Percentiles rank a stretch among this genome's conserved stretches.
Conservation (phyloP, 164 flowering plant genomes). For the Kalanchoe fedtschenkoi region DNA sequence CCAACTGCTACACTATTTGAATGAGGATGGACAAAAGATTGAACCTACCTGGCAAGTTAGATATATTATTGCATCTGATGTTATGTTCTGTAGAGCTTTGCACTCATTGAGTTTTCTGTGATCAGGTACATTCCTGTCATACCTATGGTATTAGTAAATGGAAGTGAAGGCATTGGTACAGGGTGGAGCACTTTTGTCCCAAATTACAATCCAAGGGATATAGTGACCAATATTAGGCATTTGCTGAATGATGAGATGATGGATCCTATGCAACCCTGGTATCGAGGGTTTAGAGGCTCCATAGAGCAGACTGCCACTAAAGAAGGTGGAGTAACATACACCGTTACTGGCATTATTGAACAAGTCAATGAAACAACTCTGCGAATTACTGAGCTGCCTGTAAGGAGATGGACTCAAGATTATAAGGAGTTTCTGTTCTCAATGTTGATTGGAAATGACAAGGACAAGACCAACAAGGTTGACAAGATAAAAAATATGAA, state of each 20-base stretch:
- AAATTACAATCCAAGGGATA: constrained; percentile 79
- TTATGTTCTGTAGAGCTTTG: no score
- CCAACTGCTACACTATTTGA: constrained; percentile 60
- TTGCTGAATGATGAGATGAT: constrained; percentile 54
- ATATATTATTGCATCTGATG: background rate
- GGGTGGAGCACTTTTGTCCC: constrained; percentile 95
- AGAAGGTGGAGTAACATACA: constrained; percentile 55
- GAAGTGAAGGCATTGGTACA: constrained; percentile 98
- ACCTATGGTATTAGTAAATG: constrained; percentile 82
- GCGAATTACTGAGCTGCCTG: constrained; percentile 67
- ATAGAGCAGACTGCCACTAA: constrained; percentile 62
- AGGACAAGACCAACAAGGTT: constrained; percentile 24
- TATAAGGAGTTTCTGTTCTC: constrained; percentile 72
- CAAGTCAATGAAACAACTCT: constrained; percentile 64
- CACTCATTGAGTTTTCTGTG: background rate
- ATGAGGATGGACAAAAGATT: constrained; percentile 77
- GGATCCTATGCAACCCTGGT: constrained; percentile 97
- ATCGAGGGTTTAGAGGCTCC: constrained; percentile 68
- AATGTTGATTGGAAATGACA: constrained; percentile 38
- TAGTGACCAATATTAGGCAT: constrained; percentile 63
- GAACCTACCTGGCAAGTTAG: constrained; percentile 74
- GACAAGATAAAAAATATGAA: constrained; percentile 33
- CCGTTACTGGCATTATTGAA: constrained; percentile 58
- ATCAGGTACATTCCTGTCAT: constrained; percentile 75
- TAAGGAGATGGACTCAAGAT: constrained; percentile 84